phyloP scores from a whole-genome alignment of 305 asterid genomes.

The Fraxinus angustifolia region DNA sequence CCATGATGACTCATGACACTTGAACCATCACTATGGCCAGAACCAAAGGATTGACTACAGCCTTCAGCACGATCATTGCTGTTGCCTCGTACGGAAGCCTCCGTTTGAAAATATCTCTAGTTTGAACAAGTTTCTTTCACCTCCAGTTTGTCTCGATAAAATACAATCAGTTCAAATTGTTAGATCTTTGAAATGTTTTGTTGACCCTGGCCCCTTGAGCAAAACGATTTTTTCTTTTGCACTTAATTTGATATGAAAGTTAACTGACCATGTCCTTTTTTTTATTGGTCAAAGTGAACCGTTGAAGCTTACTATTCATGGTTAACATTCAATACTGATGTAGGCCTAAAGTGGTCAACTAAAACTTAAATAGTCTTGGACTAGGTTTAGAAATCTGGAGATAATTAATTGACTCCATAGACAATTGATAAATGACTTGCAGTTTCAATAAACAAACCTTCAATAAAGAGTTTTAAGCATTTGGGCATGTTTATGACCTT shows the following conservation, averaged over 20 bases:
- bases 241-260: not conserved
- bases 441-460: not conserved
- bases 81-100: not conserved
- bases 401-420: not conserved
- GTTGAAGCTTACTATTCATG: not conserved
- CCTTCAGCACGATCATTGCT: not conserved
- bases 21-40: not conserved
- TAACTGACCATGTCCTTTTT: not conserved
- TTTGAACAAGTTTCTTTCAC: not conserved
- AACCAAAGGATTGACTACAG: not conserved
- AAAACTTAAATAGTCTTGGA: not conserved
- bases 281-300: not conserved
- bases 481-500: not conserved
- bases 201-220: not conserved
- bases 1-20: not conserved
- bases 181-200: not conserved
- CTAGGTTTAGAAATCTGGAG: not conserved
- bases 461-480: not conserved
- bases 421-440: not conserved
- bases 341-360: not conserved
- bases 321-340: not conserved
- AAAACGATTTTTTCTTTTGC: not conserved
- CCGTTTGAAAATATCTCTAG: not conserved
- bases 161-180: not conserved
- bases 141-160: not conserved